A percentile compares a stretch with the other conserved stretches of the same genome.
phyloP scores from a whole-genome alignment of 2,329 filamentous ascomycete genomes.

The Trichoderma cornu-damae region DNA sequence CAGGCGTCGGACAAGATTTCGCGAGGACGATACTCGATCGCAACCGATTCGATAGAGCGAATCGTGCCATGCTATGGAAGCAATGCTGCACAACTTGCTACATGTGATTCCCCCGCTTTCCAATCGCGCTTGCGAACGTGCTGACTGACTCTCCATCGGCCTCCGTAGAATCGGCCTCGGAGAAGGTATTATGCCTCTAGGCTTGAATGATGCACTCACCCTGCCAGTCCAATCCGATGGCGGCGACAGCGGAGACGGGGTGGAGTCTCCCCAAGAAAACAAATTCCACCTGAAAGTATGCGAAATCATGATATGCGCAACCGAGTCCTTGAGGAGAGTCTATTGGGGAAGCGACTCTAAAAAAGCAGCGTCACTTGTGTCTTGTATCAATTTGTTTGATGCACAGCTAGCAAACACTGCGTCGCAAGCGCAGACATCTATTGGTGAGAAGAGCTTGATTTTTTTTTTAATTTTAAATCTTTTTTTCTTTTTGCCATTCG shows the following conservation, averaged over 20 bases:
- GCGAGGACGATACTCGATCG: conserved; percentile 32
- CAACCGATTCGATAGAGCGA: neutral
- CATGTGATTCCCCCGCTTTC: conserved; percentile 25
- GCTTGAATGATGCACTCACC: conserved; percentile 3
- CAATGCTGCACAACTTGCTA: conserved; percentile 24
- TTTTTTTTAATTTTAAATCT: too few species aligned
- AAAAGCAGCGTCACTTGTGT: neutral
- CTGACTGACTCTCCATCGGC: neutral
- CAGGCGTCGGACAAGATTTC: conserved; percentile 37
- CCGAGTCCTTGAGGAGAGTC: conserved; percentile 1
- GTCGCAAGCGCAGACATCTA: neutral
- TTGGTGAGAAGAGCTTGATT: neutral
- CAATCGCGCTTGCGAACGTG: neutral
- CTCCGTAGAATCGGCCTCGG: neutral
- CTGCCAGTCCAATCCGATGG: neutral
- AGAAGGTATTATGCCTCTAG: conserved; percentile 4
- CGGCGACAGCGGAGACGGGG: neutral
- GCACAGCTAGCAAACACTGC: neutral
- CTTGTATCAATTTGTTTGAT: conserved; percentile 10
- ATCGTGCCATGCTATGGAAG: conserved; percentile 10
- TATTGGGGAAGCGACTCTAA: neutral
- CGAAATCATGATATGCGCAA: conserved; percentile 12
- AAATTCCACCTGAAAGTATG: neutral
- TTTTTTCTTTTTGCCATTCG: too few species aligned
- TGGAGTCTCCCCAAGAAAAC: neutral